Evolutionary conservation across 257 asterid species (phyloP).

Genomic region (Petrea volubilis): DNA sequence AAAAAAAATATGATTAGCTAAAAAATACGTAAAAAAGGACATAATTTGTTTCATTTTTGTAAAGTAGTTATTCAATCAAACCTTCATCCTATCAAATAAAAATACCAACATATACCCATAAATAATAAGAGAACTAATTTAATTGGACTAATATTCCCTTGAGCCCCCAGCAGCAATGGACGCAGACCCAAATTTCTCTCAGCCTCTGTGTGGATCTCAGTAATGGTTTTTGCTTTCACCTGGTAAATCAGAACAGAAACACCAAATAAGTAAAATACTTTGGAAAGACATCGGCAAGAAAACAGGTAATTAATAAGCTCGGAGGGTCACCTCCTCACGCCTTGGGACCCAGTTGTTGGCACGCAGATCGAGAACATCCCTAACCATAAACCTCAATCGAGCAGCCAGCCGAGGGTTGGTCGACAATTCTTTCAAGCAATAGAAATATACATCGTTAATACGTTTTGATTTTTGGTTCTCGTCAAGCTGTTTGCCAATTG

Average conservation of each 20-base stretch:
- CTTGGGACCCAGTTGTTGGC: conserved; percentile 85
- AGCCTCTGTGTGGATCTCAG: conserved; percentile 94
- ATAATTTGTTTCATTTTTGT: no score
- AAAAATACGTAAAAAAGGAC: no score
- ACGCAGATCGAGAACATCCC: conserved; percentile 83
- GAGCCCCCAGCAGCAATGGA: conserved; percentile 57
- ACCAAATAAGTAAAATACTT: background rate
- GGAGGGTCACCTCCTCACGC: conserved; percentile 75
- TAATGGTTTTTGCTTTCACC: conserved; percentile 92
- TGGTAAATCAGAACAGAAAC: conserved; percentile 26
- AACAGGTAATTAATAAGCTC: background rate
- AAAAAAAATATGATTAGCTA: no score
- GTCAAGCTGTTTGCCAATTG: conserved; percentile 93
- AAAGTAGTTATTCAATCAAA: no score
- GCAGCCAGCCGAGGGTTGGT: conserved; percentile 75
- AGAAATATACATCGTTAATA: conserved; percentile 71
- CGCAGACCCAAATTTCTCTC: conserved; percentile 91
- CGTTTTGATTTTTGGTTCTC: conserved; percentile 74
- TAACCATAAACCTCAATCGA: conserved; percentile 83
- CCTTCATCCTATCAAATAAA: no score
- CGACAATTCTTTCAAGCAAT: conserved; percentile 69
- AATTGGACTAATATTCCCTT: conserved; percentile 62
- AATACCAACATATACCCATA: no score
- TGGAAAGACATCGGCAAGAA: background rate
- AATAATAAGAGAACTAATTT: no score